Conservation (phyloP, 2,329 filamentous ascomycete genomes). For the Aspergillus oerlinghausenensis region DNA sequence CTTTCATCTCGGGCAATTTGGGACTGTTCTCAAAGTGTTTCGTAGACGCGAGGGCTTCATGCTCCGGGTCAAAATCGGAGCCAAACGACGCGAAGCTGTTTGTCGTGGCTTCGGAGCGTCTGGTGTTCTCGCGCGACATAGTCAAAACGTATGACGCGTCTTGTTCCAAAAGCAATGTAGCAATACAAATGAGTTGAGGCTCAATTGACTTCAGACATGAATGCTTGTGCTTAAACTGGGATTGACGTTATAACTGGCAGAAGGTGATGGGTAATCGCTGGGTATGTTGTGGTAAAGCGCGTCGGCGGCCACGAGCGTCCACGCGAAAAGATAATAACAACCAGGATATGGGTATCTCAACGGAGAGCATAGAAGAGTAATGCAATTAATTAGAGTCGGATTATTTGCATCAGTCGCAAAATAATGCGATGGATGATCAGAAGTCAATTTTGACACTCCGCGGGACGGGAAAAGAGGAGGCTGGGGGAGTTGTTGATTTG, state of each 20-base stretch:
- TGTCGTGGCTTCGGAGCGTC: conserved; percentile 12
- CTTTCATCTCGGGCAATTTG: conserved; percentile 22
- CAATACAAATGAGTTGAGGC: neutral
- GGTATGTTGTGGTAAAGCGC: neutral
- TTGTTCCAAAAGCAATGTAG: neutral
- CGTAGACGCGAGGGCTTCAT: conserved; percentile 40
- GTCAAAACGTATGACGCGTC: conserved; percentile 3
- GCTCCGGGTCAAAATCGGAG: conserved; percentile 40
- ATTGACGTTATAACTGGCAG: neutral
- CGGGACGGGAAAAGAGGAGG: conserved; percentile 17
- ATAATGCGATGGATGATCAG: neutral
- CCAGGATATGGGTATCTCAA: neutral
- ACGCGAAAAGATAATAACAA: neutral
- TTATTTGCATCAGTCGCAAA: neutral
- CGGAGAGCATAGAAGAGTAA: neutral
- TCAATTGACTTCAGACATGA: neutral
- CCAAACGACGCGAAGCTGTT: conserved; percentile 27
- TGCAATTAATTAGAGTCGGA: neutral
- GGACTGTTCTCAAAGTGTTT: conserved; percentile 29
- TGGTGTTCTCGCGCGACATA: conserved; percentile 18
- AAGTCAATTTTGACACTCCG: neutral
- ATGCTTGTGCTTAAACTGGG: neutral
- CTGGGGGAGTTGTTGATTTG: conserved; percentile 16
- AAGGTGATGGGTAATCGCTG: neutral
- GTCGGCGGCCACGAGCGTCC: neutral